Base-by-base conservation (phyloP, 2,329 filamentous ascomycete genomes). In the Claviceps maximensis region DNA sequence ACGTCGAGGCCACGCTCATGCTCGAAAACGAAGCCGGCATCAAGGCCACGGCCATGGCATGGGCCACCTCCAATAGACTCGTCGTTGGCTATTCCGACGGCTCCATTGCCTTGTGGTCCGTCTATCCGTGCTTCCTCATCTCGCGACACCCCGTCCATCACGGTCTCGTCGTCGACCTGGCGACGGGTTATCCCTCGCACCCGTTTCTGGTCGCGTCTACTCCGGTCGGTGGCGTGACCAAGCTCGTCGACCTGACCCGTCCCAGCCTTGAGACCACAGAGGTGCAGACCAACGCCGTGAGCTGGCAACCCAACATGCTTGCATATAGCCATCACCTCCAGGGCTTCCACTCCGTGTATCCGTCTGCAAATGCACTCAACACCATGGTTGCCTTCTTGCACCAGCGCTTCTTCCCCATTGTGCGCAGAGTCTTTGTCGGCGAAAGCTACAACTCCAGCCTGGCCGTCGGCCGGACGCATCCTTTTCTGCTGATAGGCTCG, bases 21-120 rank as follows among this genome's bases (percentile, higher is more conserved):
- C 65, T 79, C 5, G 62, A 65, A 0, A 65, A 71, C 15, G 77
- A 81, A 61, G 67, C 73, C 53, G 67, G 67, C 46, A 65, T 78
- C 42, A 67, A 71, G 27, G 74, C 75, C 29, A 79, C 76, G 17
- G 71, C 73, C 54, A 70, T 82, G 51, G 70, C 76, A 12, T 82
- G 79, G 79, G 64, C 74, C 36, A 75, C 73, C 54, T 70, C 71
- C 57, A 81, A 81, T 59, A 74, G 77, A 23, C 64, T 82, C 41
- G 75, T 70, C 0, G 65, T 78, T 31, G 79, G 77, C 49, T 77
- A 80, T 60, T 72, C 71, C 0, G 79, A 82, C 55, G 79, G 79
- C 33, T 77, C 74, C 21, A 67, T 82, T 38, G 70, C 71, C 21
- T 65, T 81, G 12, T 82, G 78, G 78, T 81, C 78, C 12, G 59